Evolutionary conservation across 805 yeast species (phyloP).

Genomic region (Schwanniomyces yamadae): DNA sequence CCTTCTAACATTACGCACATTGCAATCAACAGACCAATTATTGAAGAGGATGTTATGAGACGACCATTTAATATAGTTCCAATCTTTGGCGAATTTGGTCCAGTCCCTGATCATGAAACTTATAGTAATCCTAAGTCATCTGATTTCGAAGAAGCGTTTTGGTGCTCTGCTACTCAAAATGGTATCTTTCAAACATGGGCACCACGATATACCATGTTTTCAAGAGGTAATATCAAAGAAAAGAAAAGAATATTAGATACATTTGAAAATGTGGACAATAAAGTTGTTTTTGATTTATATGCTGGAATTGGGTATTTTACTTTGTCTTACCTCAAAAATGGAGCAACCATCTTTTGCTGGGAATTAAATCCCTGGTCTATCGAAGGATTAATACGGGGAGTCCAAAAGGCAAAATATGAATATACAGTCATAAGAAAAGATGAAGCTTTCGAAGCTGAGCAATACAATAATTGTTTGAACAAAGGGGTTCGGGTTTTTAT

Average conservation of each 20-base stretch:
- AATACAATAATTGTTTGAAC: constrained; percentile 12
- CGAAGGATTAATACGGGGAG: constrained; percentile 64
- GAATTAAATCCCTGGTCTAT: constrained; percentile 85
- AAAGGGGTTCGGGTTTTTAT: constrained; percentile 41
- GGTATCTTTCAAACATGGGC: constrained; percentile 82
- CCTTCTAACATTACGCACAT: constrained; percentile 48
- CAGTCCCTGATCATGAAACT: constrained; percentile 24
- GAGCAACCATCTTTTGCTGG: constrained; percentile 69
- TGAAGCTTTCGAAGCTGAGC: constrained; percentile 27
- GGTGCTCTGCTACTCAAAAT: constrained; percentile 73
- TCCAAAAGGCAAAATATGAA: constrained; percentile 42
- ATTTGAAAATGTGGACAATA: constrained; percentile 34
- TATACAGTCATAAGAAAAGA: constrained; percentile 28
- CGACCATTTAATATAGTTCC: constrained; percentile 62
- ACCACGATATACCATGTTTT: constrained; percentile 82
- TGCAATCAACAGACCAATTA: constrained; percentile 71
- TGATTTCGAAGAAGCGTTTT: constrained; percentile 57
- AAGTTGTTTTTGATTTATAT: constrained; percentile 65
- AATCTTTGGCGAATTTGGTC: constrained; percentile 67
- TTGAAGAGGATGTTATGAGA: constrained; percentile 54
- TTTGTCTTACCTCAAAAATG: constrained; percentile 57
- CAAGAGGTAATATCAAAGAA: constrained; percentile 83
- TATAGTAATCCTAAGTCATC: constrained; percentile 35
- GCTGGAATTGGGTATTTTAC: constrained; percentile 88
- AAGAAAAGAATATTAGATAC: constrained; percentile 60